These are phyloP conservation scores for Acacia melanoxylon DNA, from an alignment of 306 rosid species.

Conservation along the genomic window DNA sequence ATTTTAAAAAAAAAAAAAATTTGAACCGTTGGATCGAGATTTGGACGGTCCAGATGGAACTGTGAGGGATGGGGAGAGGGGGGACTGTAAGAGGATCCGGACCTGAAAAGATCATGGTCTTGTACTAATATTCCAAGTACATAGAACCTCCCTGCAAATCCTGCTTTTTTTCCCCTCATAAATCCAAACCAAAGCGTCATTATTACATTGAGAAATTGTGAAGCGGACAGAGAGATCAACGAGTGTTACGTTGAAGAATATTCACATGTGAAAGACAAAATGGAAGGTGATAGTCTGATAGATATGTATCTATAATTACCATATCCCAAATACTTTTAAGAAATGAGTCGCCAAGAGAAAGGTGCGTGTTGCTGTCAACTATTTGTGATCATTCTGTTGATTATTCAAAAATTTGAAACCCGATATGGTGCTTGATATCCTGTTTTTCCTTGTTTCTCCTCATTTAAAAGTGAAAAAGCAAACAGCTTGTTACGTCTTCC, in stretches of 20 bases:
- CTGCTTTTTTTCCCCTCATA: conserved; percentile 15
- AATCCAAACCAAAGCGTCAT: conserved; percentile 31
- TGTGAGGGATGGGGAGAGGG: no score
- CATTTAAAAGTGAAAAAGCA: neutral
- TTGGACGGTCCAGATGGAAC: no score
- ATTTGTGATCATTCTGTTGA: neutral
- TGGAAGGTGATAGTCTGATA: conserved; percentile 19
- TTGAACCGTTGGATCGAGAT: no score
- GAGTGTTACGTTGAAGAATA: neutral
- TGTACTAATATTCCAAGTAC: conserved; percentile 20
- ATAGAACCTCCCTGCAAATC: conserved; percentile 21
- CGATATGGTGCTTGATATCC: neutral
- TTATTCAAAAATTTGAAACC: neutral
- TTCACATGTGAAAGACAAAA: conserved; percentile 22
- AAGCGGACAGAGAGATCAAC: neutral
- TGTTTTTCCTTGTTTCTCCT: neutral
- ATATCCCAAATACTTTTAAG: neutral
- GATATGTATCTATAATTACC: neutral
- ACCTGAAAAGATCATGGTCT: conserved; percentile 4
- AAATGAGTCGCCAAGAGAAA: conserved; percentile 3
- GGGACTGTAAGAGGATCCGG: no score
- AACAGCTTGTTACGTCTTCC: neutral
- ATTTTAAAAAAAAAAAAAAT: no score
- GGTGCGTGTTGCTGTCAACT: conserved; percentile 29
- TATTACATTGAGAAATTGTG: neutral